Percentiles rank a stretch among this genome's conserved stretches.
phyloP scores from a whole-genome alignment of 306 rosid genomes.

The Aeschynomene evenia region DNA sequence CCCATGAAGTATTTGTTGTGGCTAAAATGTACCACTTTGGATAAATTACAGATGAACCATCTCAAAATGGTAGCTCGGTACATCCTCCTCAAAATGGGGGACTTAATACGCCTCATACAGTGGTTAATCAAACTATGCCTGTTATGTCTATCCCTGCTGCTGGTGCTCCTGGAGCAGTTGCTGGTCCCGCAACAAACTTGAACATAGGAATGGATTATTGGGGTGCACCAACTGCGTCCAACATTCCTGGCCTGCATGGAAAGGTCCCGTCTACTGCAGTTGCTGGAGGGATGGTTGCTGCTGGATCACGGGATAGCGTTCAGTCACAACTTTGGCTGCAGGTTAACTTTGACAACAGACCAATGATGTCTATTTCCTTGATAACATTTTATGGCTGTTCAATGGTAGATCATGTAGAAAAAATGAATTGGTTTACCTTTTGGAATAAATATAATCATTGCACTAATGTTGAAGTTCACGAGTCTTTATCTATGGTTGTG shows the following conservation, averaged over 20 bases:
- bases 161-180: conserved; percentile 69
- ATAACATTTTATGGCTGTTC: conserved; percentile 19
- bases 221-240: conserved; percentile 75
- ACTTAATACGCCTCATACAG: conserved; percentile 56
- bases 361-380: conserved; percentile 23
- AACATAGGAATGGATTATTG: conserved; percentile 99
- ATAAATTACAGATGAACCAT: conserved; percentile 60
- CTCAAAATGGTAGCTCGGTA: conserved; percentile 75
- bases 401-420: conserved; percentile 11
- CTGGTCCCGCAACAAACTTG: conserved; percentile 91
- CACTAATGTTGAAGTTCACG: too few species aligned
- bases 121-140: conserved; percentile 69
- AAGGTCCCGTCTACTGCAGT: conserved; percentile 81
- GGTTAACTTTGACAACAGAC: conserved; percentile 42
- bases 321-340: conserved; percentile 91
- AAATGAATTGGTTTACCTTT: too few species aligned
- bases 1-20: background rate
- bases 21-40: too few species aligned
- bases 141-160: conserved; percentile 59
- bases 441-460: too few species aligned
- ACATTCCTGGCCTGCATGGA: conserved; percentile 65
- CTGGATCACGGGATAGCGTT: conserved; percentile 82
- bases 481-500: too few species aligned
- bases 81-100: conserved; percentile 83
- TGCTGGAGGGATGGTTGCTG: conserved; percentile 69